Evolutionary conservation across 148 eudicot genomes (phyloP), one percentile per base, ranked within the genome.

Genomic region (Vaccinium macrocarpon): DNA sequence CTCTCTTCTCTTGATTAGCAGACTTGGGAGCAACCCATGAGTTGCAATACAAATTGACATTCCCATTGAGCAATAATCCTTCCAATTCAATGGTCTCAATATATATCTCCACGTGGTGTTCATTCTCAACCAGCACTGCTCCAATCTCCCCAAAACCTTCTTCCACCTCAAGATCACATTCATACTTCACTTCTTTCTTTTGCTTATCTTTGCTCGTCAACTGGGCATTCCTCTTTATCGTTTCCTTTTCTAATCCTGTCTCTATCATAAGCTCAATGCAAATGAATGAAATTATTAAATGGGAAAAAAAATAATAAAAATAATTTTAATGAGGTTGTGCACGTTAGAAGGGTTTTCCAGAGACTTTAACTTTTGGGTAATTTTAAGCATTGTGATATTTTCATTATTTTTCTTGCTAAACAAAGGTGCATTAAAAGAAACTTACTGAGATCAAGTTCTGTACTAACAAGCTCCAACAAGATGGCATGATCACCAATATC

Each of bases 11-110:
- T 1, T 85, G 82, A 48, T 84, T 78, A 11, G 89, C 88, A 74
- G 84, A 83, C 62, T 90, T 91, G 81, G 95, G 84, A 74, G 83
- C 85, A 70, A 94, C 82, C 94, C 94, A 94, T 8, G 95, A 91
- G 23, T 91, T 80, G 25, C 98, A 94, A 1, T 59, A 8, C 10
- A 93, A 27, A 10, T 57, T 35, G 13, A 91, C 48, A 6, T 78
- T 8, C 4, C 93, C 98, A 51, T 51, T 42, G 12, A 88, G 76
- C 13, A 87, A 85, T 8, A 42, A 42, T 42, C 94, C 94, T 7
- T 88, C 85, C 8, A 94, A 56, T 4, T 66, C 78, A 15, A 94
- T 87, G 2, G 81, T 66, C 76, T 84, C 86, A 4, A 93, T 75
- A 82, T 50, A 89, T 88, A 88, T 86, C 84, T 94, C 98, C 76